Percentiles rank a stretch among this genome's conserved stretches.
These are phyloP conservation scores for Penicillium fuscoglaucum DNA, from an alignment of 2,329 filamentous ascomycete genomes.

Conservation along the genomic window DNA sequence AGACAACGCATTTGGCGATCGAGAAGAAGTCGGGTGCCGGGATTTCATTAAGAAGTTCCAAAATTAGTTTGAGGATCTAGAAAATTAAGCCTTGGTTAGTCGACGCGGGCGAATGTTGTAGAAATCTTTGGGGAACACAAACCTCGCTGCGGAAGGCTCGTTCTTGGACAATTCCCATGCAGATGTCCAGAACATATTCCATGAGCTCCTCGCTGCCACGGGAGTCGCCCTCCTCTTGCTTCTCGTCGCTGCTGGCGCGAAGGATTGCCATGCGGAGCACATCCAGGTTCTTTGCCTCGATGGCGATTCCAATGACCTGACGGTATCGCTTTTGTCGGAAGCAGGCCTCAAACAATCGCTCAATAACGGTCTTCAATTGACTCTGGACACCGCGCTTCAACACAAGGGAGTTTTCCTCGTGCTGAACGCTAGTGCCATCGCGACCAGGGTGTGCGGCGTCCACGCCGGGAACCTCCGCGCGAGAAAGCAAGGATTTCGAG, in stretches of 20 bases:
- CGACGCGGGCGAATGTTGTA: neutral
- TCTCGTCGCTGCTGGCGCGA: constrained; percentile 83
- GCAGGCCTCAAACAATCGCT: constrained; percentile 88
- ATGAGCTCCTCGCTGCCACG: constrained; percentile 83
- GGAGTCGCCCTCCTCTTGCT: constrained; percentile 60
- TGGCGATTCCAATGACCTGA: constrained; percentile 94
- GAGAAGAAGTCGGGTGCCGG: constrained; percentile 95
- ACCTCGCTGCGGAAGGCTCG: constrained; percentile 74
- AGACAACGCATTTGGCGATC: constrained; percentile 96
- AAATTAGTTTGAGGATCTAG: constrained; percentile 82
- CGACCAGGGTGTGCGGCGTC: constrained; percentile 58
- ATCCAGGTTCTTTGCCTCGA: constrained; percentile 89
- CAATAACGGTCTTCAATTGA: constrained; percentile 79
- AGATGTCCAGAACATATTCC: constrained; percentile 93
- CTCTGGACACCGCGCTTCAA: constrained; percentile 73
- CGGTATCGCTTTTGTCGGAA: constrained; percentile 83
- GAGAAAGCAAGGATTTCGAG: constrained; percentile 91
- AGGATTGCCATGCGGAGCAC: constrained; percentile 84
- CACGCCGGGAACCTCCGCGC: constrained; percentile 65
- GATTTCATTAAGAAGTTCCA: constrained; percentile 93
- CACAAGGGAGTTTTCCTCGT: constrained; percentile 62
- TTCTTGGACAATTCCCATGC: constrained; percentile 97
- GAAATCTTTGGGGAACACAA: constrained; percentile 21
- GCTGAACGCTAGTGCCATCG: constrained; percentile 55
- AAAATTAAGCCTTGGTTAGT: constrained; percentile 4